Evolutionary conservation across 352 stramenopile species (phyloP).

Genomic region (Halophytophthora polymorphica): DNA sequence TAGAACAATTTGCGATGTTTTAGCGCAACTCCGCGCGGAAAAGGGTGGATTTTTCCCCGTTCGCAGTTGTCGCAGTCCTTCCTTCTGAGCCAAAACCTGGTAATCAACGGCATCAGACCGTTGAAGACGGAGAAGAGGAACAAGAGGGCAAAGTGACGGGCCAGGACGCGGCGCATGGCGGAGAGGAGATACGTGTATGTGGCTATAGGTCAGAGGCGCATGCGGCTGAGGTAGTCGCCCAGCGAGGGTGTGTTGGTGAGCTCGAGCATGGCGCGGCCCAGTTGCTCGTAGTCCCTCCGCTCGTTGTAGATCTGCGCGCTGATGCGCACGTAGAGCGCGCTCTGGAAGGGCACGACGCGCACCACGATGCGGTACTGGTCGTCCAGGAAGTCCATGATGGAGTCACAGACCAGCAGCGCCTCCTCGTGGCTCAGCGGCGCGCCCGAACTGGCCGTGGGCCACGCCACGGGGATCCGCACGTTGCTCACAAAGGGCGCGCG

Average conservation of each 20-base stretch:
- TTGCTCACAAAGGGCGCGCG: conserved; percentile 80
- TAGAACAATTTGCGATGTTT: no score
- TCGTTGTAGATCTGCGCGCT: conserved; percentile 88
- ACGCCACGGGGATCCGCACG: conserved; percentile 69
- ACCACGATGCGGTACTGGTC: conserved; percentile 74
- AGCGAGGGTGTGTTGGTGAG: conserved; percentile 67
- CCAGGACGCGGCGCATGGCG: no score
- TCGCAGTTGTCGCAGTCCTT: no score
- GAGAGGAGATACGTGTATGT: no score
- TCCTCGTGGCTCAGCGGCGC: conserved; percentile 57
- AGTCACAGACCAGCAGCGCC: conserved; percentile 59
- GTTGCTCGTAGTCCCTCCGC: conserved; percentile 69
- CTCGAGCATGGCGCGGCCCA: conserved; percentile 69
- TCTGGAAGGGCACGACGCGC: conserved; percentile 65
- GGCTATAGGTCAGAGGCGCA: conserved; percentile 42
- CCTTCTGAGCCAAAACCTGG: no score
- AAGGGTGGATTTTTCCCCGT: no score
- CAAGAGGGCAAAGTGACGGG: no score
- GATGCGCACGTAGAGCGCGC: conserved; percentile 72
- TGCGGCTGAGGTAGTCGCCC: conserved; percentile 56
- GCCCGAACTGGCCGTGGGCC: conserved; percentile 43
- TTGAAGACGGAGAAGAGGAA: no score
- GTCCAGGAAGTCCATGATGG: conserved; percentile 77
- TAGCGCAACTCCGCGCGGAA: no score
- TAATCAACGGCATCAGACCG: no score